Base-by-base conservation (phyloP, 2,329 filamentous ascomycete species). In the Fusarium sp. region DNA sequence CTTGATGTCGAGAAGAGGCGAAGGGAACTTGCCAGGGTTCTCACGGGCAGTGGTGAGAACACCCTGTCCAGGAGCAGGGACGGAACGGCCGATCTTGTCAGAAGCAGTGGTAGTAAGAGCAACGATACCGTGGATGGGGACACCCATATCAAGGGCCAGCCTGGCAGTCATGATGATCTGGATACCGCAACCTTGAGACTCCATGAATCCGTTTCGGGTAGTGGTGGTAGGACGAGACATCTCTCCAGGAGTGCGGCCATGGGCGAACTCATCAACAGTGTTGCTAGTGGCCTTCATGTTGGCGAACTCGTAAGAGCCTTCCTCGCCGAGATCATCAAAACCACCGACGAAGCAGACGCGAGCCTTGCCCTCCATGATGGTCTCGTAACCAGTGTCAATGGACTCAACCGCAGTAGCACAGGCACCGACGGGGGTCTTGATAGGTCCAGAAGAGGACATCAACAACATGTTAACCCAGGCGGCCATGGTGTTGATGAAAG, bases 231-330 rank as follows among this genome's bases (percentile, higher is more conserved):
- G 96, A 65, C 96, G 91, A 32, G 96, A 99, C 96, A 99, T 99
- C 82, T 99, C 96, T 80, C 90, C 89, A 14, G 96, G 95, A 49
- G 96, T 98, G 71, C 96, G 93, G 47, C 96, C 96, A 76, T 98
- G 96, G 11, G 90, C 93, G 73, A 99, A 93, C 80, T 99, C 96
- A 72, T 98, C 94, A 65, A 97, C 92, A 25, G 95, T 94, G 77
- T 98, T 99, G 87, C 94, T 97, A 56, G 96, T 99, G 62, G 96
- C 96, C 83, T 97, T 97, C 96, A 99, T 99, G 85, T 99, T 99
- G 85, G 96, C 96, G 79, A 99, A 99, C 81, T 99, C 96, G 77
- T 97, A 99, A 2, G 96, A 99, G 52, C 96, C 96, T 82, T 99
- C 96, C 82, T 99, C 96, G 76, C 96, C 94, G 84, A 99, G 97